Percentiles rank a stretch among this genome's conserved stretches.
Evolutionary conservation across 768 basidiomycete genomes (phyloP).

Genomic region (Cyclocybe cylindracea): DNA sequence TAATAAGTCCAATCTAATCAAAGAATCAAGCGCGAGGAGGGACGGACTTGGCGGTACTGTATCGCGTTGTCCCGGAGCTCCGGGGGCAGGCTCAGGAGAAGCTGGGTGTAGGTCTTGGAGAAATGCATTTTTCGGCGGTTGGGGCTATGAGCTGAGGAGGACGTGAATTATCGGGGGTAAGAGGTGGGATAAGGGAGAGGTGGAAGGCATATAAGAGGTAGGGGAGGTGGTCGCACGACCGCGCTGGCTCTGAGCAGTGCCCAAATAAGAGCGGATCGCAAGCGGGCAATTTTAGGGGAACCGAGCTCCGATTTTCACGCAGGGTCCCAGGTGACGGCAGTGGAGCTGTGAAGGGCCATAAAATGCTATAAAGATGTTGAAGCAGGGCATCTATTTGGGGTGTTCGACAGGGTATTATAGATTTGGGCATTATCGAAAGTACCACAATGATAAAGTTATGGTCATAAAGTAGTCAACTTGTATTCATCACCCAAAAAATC

Average conservation of each 20-base stretch:
- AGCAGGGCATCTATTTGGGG: not conserved
- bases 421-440: not conserved
- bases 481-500: not conserved
- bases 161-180: not conserved
- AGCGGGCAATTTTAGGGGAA: too few species aligned
- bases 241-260: too few species aligned
- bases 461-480: not conserved
- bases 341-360: too few species aligned
- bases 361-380: not conserved
- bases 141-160: not conserved
- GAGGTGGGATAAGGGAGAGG: too few species aligned
- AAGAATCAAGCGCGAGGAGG: too few species aligned
- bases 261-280: too few species aligned
- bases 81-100: constrained; percentile 68
- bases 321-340: too few species aligned
- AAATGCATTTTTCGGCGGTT: constrained; percentile 58
- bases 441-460: not conserved
- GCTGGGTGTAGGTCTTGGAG: constrained; percentile 65
- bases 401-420: not conserved
- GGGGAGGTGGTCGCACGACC: too few species aligned
- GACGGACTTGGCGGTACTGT: constrained; percentile 74
- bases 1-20: not conserved
- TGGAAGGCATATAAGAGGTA: too few species aligned
- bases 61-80: constrained; percentile 80
- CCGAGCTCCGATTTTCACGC: too few species aligned